Base-by-base conservation (phyloP, 352 stramenopile species). In the Elongisporangium undulatum region DNA sequence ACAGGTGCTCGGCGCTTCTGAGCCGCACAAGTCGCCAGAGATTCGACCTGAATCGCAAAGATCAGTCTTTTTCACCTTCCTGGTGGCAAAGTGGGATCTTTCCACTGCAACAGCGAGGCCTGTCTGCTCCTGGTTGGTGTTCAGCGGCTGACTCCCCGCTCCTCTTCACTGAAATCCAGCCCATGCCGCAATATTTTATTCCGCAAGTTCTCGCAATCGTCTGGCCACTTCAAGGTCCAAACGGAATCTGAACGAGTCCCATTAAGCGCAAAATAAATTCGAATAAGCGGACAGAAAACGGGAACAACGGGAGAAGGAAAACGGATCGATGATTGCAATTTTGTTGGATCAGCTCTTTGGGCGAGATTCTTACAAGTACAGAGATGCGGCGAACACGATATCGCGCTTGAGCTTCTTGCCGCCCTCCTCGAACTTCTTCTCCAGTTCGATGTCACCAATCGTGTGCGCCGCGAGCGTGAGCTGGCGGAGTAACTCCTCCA, bases 371-470 rank as follows among this genome's bases (percentile, higher is more conserved):
- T 94, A 99, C 59, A 99, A 71, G 68, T 99, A 99, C 26, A 99
- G 79, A 41, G 95, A 99, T 53, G 93, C 97, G n/a, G 90, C 97
- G 88, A 99, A 99, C 13, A 99, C 97, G 75, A 99, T 99, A 68
- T 99, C 98, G 55, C 98, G 91, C 76, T 98, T 98, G 67, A 99
- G 95, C 59, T 98, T 94, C 68, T 98, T 96, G 65, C 93, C 88
- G 49, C 94, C 96, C 61, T 98, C 94, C 34, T 98, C 92, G 64
- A 99, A 99, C 75, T 99, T 99, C 51, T 94, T 89, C 77, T 98
- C 87, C 3, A 99, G 82, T 63, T 98, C 95, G 21, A 96, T 77
- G 69, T 99, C 98, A 13, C 98, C 98, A 61, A 99, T 99, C 29
- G 94, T 94, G 70, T 97, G 92, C 15, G 96, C 87, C n/a, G 97